Conservation (phyloP, 2,329 filamentous ascomycete genomes). For the Periconia sp. region DNA sequence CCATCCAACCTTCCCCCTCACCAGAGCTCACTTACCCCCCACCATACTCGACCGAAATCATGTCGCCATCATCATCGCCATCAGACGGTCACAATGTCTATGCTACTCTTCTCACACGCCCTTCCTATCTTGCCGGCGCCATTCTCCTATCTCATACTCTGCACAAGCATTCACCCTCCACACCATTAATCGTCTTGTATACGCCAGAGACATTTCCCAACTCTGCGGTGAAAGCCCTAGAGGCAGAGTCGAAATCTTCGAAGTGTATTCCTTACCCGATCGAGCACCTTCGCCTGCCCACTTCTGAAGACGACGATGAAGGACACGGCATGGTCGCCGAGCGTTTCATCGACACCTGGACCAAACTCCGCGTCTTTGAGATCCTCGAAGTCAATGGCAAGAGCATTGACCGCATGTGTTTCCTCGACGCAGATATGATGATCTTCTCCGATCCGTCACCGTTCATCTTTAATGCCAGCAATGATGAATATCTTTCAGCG, state of each 20-base stretch:
- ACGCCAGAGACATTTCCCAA: conserved; percentile 46
- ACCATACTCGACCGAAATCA: neutral
- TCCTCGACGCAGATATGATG: conserved; percentile 58
- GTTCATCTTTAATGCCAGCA: conserved; percentile 44
- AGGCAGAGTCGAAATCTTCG: conserved; percentile 44
- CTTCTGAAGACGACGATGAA: neutral
- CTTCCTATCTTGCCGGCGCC: conserved; percentile 56
- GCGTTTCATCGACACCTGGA: conserved; percentile 58
- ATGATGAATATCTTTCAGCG: conserved; percentile 34
- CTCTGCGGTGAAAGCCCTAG: conserved; percentile 45
- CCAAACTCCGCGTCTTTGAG: conserved; percentile 58
- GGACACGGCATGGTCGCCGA: conserved; percentile 46
- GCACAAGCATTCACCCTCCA: conserved; percentile 46
- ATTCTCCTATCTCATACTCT: conserved; percentile 55
- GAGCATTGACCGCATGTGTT: conserved; percentile 46
- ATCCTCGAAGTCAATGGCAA: conserved; percentile 29
- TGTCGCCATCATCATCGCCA: neutral
- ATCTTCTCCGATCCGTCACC: conserved; percentile 45
- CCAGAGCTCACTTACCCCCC: neutral
- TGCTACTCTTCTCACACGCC: conserved; percentile 55
- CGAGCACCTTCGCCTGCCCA: conserved; percentile 45
- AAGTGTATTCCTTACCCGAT: conserved; percentile 47
- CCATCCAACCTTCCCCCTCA: neutral
- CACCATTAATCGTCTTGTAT: conserved; percentile 55
- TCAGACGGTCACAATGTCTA: conserved; percentile 39